Conservation (phyloP, 2,329 filamentous ascomycete species). For the Biscogniauxia sp. region DNA sequence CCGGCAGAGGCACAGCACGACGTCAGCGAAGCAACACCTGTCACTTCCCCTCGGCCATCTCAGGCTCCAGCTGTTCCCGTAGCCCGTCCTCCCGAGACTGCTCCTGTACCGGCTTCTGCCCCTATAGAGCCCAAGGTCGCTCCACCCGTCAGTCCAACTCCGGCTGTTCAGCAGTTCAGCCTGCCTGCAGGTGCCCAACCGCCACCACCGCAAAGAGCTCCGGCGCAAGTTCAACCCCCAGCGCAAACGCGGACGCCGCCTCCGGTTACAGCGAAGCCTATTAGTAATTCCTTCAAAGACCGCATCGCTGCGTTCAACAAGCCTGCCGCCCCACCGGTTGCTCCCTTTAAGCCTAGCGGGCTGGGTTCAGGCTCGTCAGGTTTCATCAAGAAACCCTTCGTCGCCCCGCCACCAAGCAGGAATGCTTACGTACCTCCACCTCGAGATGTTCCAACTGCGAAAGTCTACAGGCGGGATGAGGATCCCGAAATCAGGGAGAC, state of each 20-base stretch:
- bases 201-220: constrained; percentile 38
- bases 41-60: constrained; percentile 26
- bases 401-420: constrained; percentile 88
- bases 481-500: constrained; percentile 70
- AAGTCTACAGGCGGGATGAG: constrained; percentile 82
- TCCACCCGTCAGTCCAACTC: constrained; percentile 40
- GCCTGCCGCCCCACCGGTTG: constrained; percentile 74
- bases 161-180: constrained; percentile 38
- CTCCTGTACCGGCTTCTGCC: constrained; percentile 36
- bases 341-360: constrained; percentile 82
- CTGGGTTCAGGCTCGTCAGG: constrained; percentile 56
- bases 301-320: constrained; percentile 98
- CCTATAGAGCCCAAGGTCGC: constrained; percentile 30
- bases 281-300: constrained; percentile 79
- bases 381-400: constrained; percentile 96
- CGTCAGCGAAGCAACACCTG: constrained; percentile 33
- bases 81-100: constrained; percentile 38
- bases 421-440: constrained; percentile 83
- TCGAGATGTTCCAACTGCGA: constrained; percentile 67
- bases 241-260: constrained; percentile 57
- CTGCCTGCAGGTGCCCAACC: constrained; percentile 37
- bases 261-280: constrained; percentile 71
- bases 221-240: constrained; percentile 1
- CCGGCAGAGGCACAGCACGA: constrained; percentile 16
- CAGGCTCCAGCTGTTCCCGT: constrained; percentile 29